These are phyloP conservation scores for Quambalaria eucalypti DNA, from an alignment of 1,284 basidiomycete species.

Conservation along the genomic window DNA sequence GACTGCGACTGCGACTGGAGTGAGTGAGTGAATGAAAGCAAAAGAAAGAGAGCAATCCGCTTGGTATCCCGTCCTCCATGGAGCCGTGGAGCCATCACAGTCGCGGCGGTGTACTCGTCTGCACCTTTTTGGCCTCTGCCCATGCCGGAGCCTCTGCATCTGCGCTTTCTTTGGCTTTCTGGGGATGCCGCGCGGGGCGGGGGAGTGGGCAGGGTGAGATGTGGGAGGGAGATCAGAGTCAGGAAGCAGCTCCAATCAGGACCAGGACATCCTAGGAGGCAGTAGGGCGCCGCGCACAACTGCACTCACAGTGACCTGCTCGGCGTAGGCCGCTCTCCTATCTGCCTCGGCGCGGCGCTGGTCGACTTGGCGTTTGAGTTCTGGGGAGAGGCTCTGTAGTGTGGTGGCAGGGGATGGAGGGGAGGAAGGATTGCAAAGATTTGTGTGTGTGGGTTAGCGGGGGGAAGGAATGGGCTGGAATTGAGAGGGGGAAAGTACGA, in stretches of 20 bases:
- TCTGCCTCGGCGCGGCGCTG: not conserved
- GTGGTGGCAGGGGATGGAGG: not conserved
- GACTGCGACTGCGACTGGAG: no score
- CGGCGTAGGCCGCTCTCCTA: not conserved
- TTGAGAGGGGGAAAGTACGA: not conserved
- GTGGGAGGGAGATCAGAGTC: no score
- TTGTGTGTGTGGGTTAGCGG: no score
- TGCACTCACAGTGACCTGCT: not conserved
- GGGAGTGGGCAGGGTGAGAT: not conserved
- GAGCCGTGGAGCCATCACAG: no score
- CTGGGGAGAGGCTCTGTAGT: not conserved
- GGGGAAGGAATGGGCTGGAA: not conserved
- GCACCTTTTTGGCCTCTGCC: not conserved
- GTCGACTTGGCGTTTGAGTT: not conserved
- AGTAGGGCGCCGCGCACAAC: no score
- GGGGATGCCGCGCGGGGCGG: not conserved
- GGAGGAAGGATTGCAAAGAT: not conserved
- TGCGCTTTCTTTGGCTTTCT: not conserved
- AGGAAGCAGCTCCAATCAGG: not conserved
- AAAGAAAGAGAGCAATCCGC: no score
- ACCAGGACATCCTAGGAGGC: no score
- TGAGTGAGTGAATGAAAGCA: no score
- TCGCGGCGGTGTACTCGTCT: not conserved
- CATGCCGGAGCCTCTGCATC: not conserved
- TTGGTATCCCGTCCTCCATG: no score